Conservation (phyloP, 2,329 filamentous ascomycete species). For the Colletotrichum sidae region DNA sequence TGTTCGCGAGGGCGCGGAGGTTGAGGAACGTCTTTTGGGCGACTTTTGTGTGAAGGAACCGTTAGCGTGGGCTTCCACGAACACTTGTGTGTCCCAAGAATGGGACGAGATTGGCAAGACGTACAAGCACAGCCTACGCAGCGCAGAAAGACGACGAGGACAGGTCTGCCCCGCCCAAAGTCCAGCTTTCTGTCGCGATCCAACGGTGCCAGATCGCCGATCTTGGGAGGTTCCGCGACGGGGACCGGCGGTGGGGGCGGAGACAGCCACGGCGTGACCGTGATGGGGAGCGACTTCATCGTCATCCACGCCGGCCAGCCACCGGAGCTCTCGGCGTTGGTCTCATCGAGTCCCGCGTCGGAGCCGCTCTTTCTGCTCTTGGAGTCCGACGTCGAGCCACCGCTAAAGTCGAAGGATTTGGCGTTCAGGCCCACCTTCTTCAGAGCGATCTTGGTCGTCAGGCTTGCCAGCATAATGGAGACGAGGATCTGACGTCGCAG, state of each 20-base stretch:
- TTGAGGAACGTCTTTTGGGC: conserved; percentile 68
- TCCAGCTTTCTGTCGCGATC: conserved; percentile 58
- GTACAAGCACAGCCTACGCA: conserved; percentile 68
- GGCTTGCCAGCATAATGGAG: conserved; percentile 63
- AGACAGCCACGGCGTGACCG: conserved; percentile 65
- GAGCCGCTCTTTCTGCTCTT: conserved; percentile 43
- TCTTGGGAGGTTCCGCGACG: conserved; percentile 56
- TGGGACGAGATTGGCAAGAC: conserved; percentile 41
- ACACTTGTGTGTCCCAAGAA: not conserved
- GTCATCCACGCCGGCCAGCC: conserved; percentile 62
- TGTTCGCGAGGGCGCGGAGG: conserved; percentile 65
- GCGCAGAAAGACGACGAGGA: conserved; percentile 63
- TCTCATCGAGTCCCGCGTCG: conserved; percentile 45
- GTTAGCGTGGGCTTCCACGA: not conserved
- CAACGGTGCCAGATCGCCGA: conserved; percentile 60
- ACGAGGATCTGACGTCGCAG: conserved; percentile 11
- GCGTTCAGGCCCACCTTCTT: conserved; percentile 66
- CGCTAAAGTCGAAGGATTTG: conserved; percentile 58
- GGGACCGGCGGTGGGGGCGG: conserved; percentile 63
- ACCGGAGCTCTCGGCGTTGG: conserved; percentile 36
- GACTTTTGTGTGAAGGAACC: conserved; percentile 49
- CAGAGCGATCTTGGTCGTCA: conserved; percentile 69
- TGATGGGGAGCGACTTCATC: conserved; percentile 61
- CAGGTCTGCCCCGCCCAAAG: conserved; percentile 56
- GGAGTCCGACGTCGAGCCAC: conserved; percentile 45